A percentile compares a stretch with the other conserved stretches of the same genome.
These are phyloP conservation scores for Russula ochroleuca DNA, from an alignment of 768 basidiomycete genomes.

Conservation along the genomic window DNA sequence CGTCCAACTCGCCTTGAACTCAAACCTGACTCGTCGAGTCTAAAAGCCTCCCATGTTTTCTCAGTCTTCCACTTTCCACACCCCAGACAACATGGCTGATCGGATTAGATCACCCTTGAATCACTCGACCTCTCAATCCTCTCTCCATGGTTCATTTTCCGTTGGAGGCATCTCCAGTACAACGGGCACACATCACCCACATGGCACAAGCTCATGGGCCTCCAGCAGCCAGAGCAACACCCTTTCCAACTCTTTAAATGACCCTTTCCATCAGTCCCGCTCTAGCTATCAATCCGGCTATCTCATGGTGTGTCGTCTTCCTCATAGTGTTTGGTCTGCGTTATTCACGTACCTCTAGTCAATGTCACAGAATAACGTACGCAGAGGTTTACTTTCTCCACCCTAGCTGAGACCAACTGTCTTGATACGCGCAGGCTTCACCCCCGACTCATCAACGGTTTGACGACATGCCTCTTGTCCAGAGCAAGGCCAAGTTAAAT, in stretches of 20 bases:
- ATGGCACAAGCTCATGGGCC: conserved; percentile 51
- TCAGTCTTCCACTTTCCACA: conserved; percentile 20
- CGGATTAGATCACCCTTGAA: conserved; percentile 10
- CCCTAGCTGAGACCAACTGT: neutral
- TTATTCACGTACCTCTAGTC: conserved; percentile 40
- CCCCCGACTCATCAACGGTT: conserved; percentile 58
- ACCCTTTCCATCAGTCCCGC: conserved; percentile 65
- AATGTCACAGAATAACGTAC: conserved; percentile 57
- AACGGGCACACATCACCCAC: conserved; percentile 41
- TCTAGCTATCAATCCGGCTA: conserved; percentile 80
- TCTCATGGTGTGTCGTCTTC: conserved; percentile 54
- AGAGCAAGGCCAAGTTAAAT: conserved; percentile 79
- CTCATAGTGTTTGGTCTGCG: neutral
- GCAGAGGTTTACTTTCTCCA: conserved; percentile 3
- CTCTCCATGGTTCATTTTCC: conserved; percentile 40
- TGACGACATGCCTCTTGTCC: conserved; percentile 71
- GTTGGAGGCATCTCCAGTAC: conserved; percentile 61
- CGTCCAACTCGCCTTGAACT: neutral
- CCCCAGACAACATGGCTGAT: conserved; percentile 15
- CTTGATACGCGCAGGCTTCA: conserved; percentile 29
- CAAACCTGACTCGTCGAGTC: neutral
- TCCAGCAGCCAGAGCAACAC: conserved; percentile 42
- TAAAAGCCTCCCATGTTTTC: conserved; percentile 19
- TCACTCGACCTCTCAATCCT: conserved; percentile 31
- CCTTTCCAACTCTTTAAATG: conserved; percentile 53